phyloP scores from a whole-genome alignment of 352 stramenopile genomes.

The Thraustochytrium sp. region DNA sequence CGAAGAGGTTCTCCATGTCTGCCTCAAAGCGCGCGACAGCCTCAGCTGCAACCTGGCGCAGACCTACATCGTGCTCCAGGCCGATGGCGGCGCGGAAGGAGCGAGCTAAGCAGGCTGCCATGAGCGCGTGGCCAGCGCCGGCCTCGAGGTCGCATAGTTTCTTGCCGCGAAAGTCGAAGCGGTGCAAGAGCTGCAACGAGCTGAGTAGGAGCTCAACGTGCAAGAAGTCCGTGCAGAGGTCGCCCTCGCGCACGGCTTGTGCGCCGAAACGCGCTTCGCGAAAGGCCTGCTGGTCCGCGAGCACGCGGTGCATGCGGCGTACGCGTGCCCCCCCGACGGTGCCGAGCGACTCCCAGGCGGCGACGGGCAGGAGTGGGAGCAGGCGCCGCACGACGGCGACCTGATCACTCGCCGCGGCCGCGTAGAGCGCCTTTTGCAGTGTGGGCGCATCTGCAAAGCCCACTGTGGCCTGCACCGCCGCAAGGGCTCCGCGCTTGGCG shows the following conservation, averaged over 20 bases:
- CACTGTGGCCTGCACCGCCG: not conserved
- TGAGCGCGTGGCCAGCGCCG: not conserved
- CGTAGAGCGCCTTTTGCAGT: not conserved
- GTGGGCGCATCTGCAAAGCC: not conserved
- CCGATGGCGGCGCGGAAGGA: not conserved
- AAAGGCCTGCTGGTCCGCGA: not conserved
- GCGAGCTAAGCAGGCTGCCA: not conserved
- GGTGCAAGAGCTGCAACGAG: not conserved
- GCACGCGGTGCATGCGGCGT: not conserved
- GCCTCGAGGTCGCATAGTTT: not conserved
- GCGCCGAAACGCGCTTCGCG: not conserved
- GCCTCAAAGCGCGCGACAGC: slow-evolving; percentile 1
- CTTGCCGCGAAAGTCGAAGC: not conserved
- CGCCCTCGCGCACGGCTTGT: not conserved
- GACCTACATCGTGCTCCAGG: not conserved
- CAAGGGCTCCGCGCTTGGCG: not conserved
- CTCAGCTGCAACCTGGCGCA: not conserved
- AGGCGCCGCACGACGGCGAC: not conserved
- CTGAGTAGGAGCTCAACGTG: slow-evolving; percentile 8
- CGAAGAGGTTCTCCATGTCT: slow-evolving; percentile 13
- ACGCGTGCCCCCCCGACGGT: not conserved
- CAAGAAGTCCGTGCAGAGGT: not conserved
- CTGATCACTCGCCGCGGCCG: not conserved
- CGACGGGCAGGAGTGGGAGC: not conserved
- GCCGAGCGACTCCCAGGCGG: not conserved